Base-by-base conservation (phyloP, 257 asterid species). In the Thymus mandschuricus region DNA sequence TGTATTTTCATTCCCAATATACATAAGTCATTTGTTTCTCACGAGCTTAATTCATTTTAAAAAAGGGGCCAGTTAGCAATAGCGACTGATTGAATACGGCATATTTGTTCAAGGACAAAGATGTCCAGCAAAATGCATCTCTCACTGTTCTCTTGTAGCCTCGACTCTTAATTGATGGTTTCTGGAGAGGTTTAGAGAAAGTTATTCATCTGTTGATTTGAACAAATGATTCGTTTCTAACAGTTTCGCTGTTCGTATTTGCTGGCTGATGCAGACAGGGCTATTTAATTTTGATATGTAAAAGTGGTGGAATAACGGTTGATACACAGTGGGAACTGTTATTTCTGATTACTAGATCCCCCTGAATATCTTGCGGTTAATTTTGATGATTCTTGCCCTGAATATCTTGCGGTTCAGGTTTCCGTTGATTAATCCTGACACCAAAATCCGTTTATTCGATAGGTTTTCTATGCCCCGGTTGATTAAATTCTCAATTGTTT, bases 1-100 rank as follows among this genome's bases (percentile, higher is more conserved):
- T 72, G 72, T 75, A 68, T 59, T 43, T 68, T 4, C 48, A 71
- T 72, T 71, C 74, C 61, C 35, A 9, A 33, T 38, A 71, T 68
- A 41, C 30, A 62, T 43, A 4, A 38, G 27, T 55, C 40, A 8
- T 31, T 35, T 68, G 68, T 40, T 74, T 31, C 63, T 51, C 61
- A 52, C 10, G 34, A 65, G 38, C 55, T 60, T 44, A 61, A 45
- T 74, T 64, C 73, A 40, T 67, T 58, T 66, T 44, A 31, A 40
- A 21, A 46, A 21, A 21, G 21, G 21, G 21, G 21, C 21, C 21
- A 21, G 21, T 21, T 21, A 21, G 21, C 21, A 21, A 21, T 21
- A 21, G 21, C 21, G 21, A 21, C 21, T 21, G 21, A 21, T 21
- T 21, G 21, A 21, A 21, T 21, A 21, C 21, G 21, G 21, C 21